A percentile compares a stretch with the other conserved stretches of the same genome.
Evolutionary conservation across 2,329 filamentous ascomycete species (phyloP).

Genomic region (Phaeoacremonium minimum): DNA sequence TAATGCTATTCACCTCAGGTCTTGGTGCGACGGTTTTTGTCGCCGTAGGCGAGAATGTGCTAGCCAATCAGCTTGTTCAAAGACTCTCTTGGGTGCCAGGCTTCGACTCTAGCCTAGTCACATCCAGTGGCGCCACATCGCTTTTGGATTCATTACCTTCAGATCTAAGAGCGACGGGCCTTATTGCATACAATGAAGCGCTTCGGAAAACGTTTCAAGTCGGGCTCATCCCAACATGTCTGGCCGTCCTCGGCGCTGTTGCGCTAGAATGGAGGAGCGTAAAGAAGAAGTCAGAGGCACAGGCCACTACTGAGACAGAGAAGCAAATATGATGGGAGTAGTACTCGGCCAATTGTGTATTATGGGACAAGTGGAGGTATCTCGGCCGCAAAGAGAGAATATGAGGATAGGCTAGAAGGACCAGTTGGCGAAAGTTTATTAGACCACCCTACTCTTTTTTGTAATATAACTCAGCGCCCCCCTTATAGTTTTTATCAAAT

Average conservation of each 20-base stretch:
- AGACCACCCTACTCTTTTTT: too few species aligned
- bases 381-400: too few species aligned
- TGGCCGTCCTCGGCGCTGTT: slow-evolving; percentile 44
- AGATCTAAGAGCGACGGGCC: slow-evolving; percentile 40
- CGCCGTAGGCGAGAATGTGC: slow-evolving; percentile 37
- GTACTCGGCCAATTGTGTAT: too few species aligned
- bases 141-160: slow-evolving; percentile 43
- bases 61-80: slow-evolving; percentile 27
- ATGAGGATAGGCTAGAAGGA: too few species aligned
- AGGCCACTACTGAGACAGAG: too few species aligned
- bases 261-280: slow-evolving; percentile 53
- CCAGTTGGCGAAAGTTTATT: too few species aligned
- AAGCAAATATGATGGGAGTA: too few species aligned
- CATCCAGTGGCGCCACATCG: slow-evolving; percentile 39
- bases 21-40: slow-evolving; percentile 41
- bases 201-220: slow-evolving; percentile 53
- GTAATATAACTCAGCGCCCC: too few species aligned
- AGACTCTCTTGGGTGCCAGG: slow-evolving; percentile 23
- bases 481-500: too few species aligned
- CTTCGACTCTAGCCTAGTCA: slow-evolving; percentile 25
- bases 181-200: slow-evolving; percentile 51
- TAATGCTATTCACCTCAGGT: slow-evolving; percentile 41
- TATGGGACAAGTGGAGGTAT: too few species aligned
- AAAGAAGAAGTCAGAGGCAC: too few species aligned
- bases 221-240: slow-evolving; percentile 41